Percentiles rank a stretch among this genome's conserved stretches.
Evolutionary conservation across 2,329 filamentous ascomycete species (phyloP).

Genomic region (Fusarium sp.): DNA sequence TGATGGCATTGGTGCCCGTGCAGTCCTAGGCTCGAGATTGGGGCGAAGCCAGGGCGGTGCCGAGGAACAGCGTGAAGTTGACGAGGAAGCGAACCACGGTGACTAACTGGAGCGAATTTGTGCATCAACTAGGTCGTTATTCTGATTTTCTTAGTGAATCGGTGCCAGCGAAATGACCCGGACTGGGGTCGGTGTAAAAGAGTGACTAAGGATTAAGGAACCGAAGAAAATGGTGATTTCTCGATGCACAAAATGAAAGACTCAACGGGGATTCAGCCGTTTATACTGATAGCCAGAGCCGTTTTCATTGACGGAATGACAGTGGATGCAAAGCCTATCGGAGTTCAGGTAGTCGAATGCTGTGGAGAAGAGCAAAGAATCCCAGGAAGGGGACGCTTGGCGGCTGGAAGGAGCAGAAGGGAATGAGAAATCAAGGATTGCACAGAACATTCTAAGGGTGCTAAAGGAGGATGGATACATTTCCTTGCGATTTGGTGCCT

Average conservation of each 20-base stretch:
- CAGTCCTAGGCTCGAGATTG: neutral
- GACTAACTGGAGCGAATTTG: neutral
- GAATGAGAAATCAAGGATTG: neutral
- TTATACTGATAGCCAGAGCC: constrained; percentile 3
- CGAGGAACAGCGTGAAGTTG: constrained; percentile 21
- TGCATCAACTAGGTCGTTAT: neutral
- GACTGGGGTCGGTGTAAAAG: neutral
- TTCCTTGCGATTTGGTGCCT: no score
- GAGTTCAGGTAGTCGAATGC: neutral
- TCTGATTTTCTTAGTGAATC: neutral
- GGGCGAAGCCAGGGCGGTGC: constrained; percentile 8
- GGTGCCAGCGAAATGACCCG: neutral
- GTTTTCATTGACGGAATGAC: no score
- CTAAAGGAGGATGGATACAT: no score
- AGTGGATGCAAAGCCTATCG: neutral
- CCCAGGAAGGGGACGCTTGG: constrained; percentile 21
- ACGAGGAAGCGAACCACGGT: constrained; percentile 27
- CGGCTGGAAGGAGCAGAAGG: neutral
- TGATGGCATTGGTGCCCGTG: constrained; percentile 27
- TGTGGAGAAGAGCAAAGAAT: neutral
- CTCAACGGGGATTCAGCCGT: neutral
- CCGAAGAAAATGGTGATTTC: neutral
- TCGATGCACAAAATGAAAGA: neutral
- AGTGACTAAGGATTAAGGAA: neutral
- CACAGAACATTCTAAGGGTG: no score